phyloP scores from a whole-genome alignment of 2,329 filamentous ascomycete species.

The Arthrobotrys entomopaga region DNA sequence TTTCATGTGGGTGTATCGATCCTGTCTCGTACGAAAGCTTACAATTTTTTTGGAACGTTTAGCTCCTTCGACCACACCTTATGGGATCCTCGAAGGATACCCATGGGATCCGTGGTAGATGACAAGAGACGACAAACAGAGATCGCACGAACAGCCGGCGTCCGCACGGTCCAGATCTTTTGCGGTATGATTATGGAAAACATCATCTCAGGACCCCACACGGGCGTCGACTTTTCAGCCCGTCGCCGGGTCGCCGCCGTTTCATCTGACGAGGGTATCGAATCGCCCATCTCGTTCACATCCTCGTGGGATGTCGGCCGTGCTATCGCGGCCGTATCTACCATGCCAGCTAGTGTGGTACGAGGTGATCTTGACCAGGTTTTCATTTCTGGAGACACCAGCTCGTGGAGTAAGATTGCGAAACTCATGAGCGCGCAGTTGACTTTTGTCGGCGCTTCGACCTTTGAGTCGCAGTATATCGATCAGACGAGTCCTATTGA shows the following conservation, averaged over 20 bases:
- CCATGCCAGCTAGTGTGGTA: conserved; percentile 28
- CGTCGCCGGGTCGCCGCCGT: conserved; percentile 32
- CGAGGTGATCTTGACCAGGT: conserved; percentile 34
- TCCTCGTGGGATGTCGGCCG: conserved; percentile 52
- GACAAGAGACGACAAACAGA: conserved; percentile 49
- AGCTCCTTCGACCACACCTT: conserved; percentile 54
- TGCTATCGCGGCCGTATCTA: conserved; percentile 42
- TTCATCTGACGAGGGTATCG: conserved; percentile 14
- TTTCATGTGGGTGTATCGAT: too few species aligned
- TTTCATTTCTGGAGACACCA: conserved; percentile 45
- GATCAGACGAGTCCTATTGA: conserved; percentile 34
- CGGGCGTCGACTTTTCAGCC: conserved; percentile 44
- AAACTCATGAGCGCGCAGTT: conserved; percentile 32
- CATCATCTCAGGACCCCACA: conserved; percentile 40
- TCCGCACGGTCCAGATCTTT: conserved; percentile 48
- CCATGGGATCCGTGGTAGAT: conserved; percentile 37
- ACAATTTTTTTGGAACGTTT: neutral
- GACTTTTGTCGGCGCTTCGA: conserved; percentile 17
- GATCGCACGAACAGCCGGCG: conserved; percentile 29
- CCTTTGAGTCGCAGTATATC: conserved; percentile 38
- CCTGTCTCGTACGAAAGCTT: conserved; percentile 14
- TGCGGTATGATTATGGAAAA: conserved; percentile 54
- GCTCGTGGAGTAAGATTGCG: conserved; percentile 46
- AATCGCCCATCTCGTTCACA: conserved; percentile 44
- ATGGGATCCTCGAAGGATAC: conserved; percentile 48